Evolutionary conservation across 164 flowering plant species (phyloP).

Genomic region (Aristolochia contorta): DNA sequence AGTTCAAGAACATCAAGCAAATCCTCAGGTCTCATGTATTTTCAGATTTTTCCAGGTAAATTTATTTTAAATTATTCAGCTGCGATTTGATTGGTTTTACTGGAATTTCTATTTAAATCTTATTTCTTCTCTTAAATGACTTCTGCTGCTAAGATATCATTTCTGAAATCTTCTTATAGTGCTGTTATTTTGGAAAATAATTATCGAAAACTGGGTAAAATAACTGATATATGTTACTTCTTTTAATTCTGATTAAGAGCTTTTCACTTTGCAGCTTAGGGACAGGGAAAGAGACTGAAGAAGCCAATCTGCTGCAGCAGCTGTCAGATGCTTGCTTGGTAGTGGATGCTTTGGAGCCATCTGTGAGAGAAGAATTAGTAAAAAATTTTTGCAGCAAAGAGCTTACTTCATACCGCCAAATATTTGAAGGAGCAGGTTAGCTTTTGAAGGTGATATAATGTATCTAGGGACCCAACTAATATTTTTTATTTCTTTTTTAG

Average conservation of each 20-base stretch:
- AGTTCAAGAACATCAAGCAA: constrained; percentile 91
- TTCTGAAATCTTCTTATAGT: too few relatives aligned
- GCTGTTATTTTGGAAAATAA: too few relatives aligned
- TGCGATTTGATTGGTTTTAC: neutral
- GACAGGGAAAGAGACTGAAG: constrained; percentile 92
- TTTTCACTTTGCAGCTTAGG: constrained; percentile 60
- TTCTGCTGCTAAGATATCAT: too few relatives aligned
- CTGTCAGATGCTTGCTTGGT: constrained; percentile 96
- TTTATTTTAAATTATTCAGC: constrained; percentile 2
- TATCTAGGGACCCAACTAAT: neutral
- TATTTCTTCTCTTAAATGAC: too few relatives aligned
- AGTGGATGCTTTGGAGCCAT: constrained; percentile 97
- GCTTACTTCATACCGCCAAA: constrained; percentile 90
- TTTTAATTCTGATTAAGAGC: neutral
- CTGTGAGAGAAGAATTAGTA: constrained; percentile 94
- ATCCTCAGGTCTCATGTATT: constrained; percentile 93
- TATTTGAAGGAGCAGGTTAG: constrained; percentile 98
- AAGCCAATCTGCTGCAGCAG: constrained; percentile 77
- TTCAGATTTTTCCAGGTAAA: constrained; percentile 95
- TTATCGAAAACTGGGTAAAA: too few relatives aligned
- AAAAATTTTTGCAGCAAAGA: constrained; percentile 88
- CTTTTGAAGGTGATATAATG: constrained; percentile 3
- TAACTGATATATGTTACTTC: neutral
- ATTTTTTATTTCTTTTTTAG: neutral
- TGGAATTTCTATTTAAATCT: too few relatives aligned